Base-by-base conservation (phyloP, 176 grass and related monocot species). In the Melocanna baccifera region DNA sequence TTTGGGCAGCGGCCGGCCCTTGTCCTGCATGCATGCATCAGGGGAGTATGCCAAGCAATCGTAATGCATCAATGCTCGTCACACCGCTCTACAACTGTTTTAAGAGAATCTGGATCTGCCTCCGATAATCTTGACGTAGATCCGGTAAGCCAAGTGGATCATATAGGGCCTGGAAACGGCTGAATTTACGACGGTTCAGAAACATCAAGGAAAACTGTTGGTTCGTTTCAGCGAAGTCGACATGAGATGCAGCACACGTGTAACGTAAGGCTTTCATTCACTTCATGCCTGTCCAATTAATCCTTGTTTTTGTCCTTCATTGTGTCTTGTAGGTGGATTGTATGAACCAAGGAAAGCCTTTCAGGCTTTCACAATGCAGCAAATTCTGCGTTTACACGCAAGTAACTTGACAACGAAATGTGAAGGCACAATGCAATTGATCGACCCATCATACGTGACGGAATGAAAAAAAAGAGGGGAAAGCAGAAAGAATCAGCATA, bases 1-100 rank as follows among this genome's bases (percentile, higher is more conserved):
- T 48, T 89, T 94, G 63, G 92, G 92, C 72, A 94, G 87, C 50
- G 92, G 76, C 26, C 69, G 83, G 37, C 71, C 89, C 43, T 87
- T 85, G 66, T 79, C 81, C 84, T 94, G 62, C 56, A 78, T 0
- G 62, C 56, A 78, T 0, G 20, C 50, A 55, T 40, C 32, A 70
- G 22, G 16, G 3, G 42, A 25, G 19, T 36, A 13, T 19, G 7
- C 3, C 13, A 78, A 64, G 12, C 34, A 63, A 36, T 11, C 46
- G 1, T 6, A 5, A 62, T 14, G 58, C 58, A 1, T 6, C 23
- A 28, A 6, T 29, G 23, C 12, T 56, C 9, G 53, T 22, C 12
- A 1, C 13, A 12, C 28, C 55, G 22, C 55, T 23, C 55, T 11
- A 10, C 22, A 11, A 4, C 1, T 10, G 56, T 58, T 58, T 58